Percentiles rank a stretch among this genome's conserved stretches.
Conservation (phyloP, 1,284 basidiomycete species). For the Flammula alnicola region DNA sequence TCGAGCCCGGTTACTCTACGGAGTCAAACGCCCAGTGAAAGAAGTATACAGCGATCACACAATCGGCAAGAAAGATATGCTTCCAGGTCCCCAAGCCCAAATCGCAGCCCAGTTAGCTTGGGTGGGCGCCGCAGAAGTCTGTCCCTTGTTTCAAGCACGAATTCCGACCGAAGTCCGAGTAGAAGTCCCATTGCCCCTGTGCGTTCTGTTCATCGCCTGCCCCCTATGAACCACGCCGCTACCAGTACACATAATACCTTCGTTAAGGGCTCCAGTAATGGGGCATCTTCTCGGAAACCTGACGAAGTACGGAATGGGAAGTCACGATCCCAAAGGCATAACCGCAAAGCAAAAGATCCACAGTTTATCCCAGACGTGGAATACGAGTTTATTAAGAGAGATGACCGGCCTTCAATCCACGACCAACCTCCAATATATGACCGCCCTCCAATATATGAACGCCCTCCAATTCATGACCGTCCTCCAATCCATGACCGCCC, state of each 20-base stretch:
- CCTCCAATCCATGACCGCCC: slow-evolving; percentile 1
- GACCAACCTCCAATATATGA: background rate
- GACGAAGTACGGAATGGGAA: slow-evolving; percentile 19
- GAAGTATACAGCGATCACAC: slow-evolving; percentile 28
- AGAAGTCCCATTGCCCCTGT: slow-evolving; percentile 52
- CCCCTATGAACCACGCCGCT: slow-evolving; percentile 35
- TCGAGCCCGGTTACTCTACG: slow-evolving; percentile 48
- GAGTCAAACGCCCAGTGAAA: slow-evolving; percentile 41
- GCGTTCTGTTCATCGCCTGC: slow-evolving; percentile 67
- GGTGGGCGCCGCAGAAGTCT: slow-evolving; percentile 44
- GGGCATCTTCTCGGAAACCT: slow-evolving; percentile 13
- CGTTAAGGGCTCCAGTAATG: slow-evolving; percentile 14
- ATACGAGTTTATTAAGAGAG: slow-evolving; percentile 8
- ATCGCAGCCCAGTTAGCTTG: slow-evolving; percentile 30
- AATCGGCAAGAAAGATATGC: slow-evolving; percentile 22
- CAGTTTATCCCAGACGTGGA: slow-evolving; percentile 8
- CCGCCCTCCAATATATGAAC: slow-evolving; percentile 10
- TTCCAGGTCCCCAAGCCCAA: slow-evolving; percentile 46
- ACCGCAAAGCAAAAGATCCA: slow-evolving; percentile 15
- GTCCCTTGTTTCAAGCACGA: slow-evolving; percentile 55
- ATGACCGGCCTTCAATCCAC: too few species aligned
- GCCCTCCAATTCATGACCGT: slow-evolving; percentile 1
- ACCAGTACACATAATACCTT: slow-evolving; percentile 17
- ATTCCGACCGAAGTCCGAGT: slow-evolving; percentile 59
- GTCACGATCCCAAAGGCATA: slow-evolving; percentile 14